phyloP scores from a whole-genome alignment of 768 basidiomycete genomes.

The Leccinum uliginosum region DNA sequence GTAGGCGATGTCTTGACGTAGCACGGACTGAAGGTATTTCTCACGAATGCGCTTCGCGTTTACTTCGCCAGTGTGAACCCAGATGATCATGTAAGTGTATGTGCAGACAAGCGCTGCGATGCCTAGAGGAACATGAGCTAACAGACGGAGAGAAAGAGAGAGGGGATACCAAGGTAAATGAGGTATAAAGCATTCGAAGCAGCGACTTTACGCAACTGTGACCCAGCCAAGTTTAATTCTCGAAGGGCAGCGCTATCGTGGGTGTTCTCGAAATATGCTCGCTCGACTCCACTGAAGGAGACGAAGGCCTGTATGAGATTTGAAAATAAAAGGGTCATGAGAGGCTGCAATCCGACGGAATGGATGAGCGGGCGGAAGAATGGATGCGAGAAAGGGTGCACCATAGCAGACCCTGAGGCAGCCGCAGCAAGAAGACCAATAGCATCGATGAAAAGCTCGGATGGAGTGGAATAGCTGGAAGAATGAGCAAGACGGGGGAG shows the following conservation, averaged over 20 bases:
- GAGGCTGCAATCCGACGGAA: conserved; percentile 43
- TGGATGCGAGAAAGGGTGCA: conserved; percentile 22
- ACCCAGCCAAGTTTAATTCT: conserved; percentile 35
- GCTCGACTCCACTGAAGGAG: conserved; percentile 36
- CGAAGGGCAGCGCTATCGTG: conserved; percentile 30
- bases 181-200: conserved; percentile 59
- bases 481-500: conserved; percentile 2
- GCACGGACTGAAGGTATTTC: conserved; percentile 69
- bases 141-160: background rate
- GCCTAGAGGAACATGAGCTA: conserved; percentile 38
- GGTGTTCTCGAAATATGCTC: conserved; percentile 14
- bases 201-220: conserved; percentile 48
- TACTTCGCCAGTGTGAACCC: conserved; percentile 77
- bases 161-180: conserved; percentile 55
- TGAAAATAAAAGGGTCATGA: conserved; percentile 85
- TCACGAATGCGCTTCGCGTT: conserved; percentile 84
- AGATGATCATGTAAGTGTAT: conserved; percentile 64
- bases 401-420: conserved; percentile 80
- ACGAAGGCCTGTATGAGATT: conserved; percentile 74
- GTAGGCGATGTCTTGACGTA: conserved; percentile 85
- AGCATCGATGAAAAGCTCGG: conserved; percentile 62
- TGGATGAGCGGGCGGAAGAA: background rate
- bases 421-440: conserved; percentile 71
- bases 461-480: conserved; percentile 64
- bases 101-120: conserved; percentile 73